Percentiles rank a stretch among this genome's conserved stretches.
Conservation (phyloP, 192 early-diverging fungal species). For the Jimgerdemannia flammicorona region DNA sequence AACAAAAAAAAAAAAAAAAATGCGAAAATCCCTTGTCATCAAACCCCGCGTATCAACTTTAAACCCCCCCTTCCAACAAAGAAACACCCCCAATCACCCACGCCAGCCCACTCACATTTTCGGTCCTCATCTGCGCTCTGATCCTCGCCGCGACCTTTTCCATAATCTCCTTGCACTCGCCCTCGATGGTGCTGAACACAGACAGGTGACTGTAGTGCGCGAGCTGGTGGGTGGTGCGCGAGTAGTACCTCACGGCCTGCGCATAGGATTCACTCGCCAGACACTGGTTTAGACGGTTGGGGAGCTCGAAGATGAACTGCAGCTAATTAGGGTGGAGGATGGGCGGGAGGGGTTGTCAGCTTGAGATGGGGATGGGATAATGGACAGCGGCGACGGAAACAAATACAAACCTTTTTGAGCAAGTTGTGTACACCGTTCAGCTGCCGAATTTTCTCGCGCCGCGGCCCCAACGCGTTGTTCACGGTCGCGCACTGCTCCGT, state of each 20-base stretch:
- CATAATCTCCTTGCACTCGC: conserved; percentile 80
- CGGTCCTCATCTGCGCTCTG: conserved; percentile 42
- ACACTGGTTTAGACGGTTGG: conserved; percentile 62
- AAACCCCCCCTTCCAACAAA: background rate
- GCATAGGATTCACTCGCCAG: conserved; percentile 56
- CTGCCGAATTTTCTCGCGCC: conserved; percentile 70
- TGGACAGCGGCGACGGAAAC: background rate
- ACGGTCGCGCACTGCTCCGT: conserved; percentile 45
- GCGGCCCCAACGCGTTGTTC: conserved; percentile 54
- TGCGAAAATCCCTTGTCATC: no score
- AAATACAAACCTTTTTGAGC: conserved; percentile 54
- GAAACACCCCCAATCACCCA: no score
- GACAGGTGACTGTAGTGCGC: conserved; percentile 74
- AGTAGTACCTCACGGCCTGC: conserved; percentile 76
- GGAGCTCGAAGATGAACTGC: conserved; percentile 88
- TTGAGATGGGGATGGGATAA: background rate
- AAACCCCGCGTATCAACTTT: background rate
- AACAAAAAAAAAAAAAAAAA: no score
- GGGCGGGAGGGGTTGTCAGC: no score
- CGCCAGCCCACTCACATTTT: conserved; percentile 13
- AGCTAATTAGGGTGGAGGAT: conserved; percentile 34
- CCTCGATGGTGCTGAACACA: conserved; percentile 74
- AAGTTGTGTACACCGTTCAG: conserved; percentile 68
- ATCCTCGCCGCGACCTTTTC: conserved; percentile 61
- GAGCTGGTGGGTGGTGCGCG: conserved; percentile 64